These are phyloP conservation scores for Malbranchea cinnamomea DNA, from an alignment of 2,329 filamentous ascomycete species.

Conservation along the genomic window DNA sequence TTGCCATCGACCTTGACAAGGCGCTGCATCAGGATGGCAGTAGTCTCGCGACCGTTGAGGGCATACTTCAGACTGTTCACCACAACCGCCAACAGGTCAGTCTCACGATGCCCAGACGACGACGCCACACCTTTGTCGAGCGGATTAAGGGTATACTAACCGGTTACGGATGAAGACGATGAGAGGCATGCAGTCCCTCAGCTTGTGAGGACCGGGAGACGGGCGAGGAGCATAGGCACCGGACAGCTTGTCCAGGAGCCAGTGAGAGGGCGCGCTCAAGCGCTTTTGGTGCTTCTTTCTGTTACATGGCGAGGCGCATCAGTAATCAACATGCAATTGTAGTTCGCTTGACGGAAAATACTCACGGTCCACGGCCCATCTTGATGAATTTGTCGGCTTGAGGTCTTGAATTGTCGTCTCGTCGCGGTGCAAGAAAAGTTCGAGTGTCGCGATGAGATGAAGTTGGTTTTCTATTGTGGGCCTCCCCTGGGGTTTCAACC, in stretches of 20 bases:
- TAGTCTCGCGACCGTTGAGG: conserved; percentile 95
- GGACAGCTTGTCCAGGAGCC: conserved; percentile 99
- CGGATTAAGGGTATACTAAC: no score
- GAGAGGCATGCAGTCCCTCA: conserved; percentile 95
- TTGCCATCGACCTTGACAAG: conserved; percentile 99
- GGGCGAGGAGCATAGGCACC: conserved; percentile 62
- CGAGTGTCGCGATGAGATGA: conserved; percentile 3
- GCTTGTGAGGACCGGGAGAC: conserved; percentile 90
- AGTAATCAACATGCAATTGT: no score
- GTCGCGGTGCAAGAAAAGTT: conserved; percentile 8
- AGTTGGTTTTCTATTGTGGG: conserved; percentile 5
- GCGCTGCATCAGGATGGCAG: conserved; percentile 97
- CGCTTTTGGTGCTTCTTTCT: conserved; percentile 99
- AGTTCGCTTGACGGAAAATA: conserved; percentile 12
- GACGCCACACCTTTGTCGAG: no score
- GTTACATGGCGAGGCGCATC: conserved; percentile 21
- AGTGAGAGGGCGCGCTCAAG: conserved; percentile 96
- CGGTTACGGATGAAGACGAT: conserved; percentile 90
- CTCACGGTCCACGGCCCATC: conserved; percentile 46
- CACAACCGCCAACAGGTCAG: conserved; percentile 8
- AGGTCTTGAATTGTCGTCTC: conserved; percentile 9
- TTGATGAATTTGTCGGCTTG: conserved; percentile 23
- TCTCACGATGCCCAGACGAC: conserved; percentile 1
- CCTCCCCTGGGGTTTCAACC: conserved; percentile 5
- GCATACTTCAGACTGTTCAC: conserved; percentile 91